Base-by-base conservation (phyloP, 495 filamentous ascomycete species). In the Hypoxylon crocopeplum region DNA sequence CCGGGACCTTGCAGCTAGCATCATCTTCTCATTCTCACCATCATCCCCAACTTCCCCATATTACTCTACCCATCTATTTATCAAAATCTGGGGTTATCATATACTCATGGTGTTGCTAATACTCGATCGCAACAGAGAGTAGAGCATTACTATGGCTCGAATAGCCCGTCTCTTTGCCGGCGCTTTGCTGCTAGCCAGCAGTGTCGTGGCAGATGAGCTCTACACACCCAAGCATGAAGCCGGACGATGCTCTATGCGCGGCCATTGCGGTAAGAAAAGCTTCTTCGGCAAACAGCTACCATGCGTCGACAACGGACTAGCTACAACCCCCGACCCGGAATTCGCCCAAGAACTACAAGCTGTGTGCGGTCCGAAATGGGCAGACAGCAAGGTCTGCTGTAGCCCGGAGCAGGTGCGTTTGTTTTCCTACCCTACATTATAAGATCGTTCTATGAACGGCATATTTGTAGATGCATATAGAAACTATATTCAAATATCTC, bases 241-340 rank as follows among this genome's bases (percentile, higher is more conserved):
- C 41, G 95, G 94, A 10, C 84, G 94, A 59, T 98, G 94, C 75
- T 90, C 94, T 0, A 87, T 98, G 45, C 85, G 93, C 20, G 93
- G 92, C 4, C 85, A 95, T 56, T 98, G 94, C 68, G 94, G 93
- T 5, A 91, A 88, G 69, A 85, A 94, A 72, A 87, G 86, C 33
- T 86, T 93, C 63, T 97, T 97, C 68, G 91, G 91, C 13, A 83
- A 86, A 40, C 83, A 96, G 64, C 79, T 98, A 48, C 94, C 94
- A 6, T 98, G 92, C 67, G 84, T 92, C n/a, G 94, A 98, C 74
- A 98, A 98, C 72, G 92, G 78, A 15, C 78, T 86, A 32, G 95
- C 94, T 37, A 78, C 85, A 42, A 79, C 87, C 32, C 93, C 93
- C 7, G 83, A 86, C 20, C 79, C 81, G 2, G 78, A 83, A 17